phyloP scores from a whole-genome alignment of 179 eudicot species.

The Beta lomatogona region DNA sequence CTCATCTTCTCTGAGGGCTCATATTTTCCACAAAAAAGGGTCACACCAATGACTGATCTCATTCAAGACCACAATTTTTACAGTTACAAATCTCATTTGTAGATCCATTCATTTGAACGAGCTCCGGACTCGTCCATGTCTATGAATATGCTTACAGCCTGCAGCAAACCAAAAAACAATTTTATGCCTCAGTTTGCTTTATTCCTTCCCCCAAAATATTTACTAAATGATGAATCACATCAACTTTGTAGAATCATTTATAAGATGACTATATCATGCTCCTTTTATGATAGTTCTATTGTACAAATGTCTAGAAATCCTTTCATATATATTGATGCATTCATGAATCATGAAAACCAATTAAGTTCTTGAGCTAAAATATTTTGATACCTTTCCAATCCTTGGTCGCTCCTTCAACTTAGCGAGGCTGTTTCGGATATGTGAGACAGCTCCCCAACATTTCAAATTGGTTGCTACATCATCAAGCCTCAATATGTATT shows the following conservation, averaged over 20 bases:
- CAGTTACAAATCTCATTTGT: constrained; percentile 44
- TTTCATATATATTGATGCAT: too few relatives aligned
- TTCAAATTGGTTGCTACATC: constrained; percentile 88
- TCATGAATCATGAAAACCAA: neutral
- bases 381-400: constrained; percentile 81
- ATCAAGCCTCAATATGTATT: constrained; percentile 89
- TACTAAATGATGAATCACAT: neutral
- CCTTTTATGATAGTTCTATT: neutral
- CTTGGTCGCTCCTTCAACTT: constrained; percentile 86
- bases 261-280: neutral
- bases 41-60: neutral
- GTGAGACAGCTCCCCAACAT: constrained; percentile 99
- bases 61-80: neutral
- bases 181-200: neutral
- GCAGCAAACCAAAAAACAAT: constrained; percentile 17
- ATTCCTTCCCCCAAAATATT: neutral
- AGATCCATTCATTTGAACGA: constrained; percentile 96
- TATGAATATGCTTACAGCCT: constrained; percentile 80
- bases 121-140: constrained; percentile 96
- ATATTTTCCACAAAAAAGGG: neutral
- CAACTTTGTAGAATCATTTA: neutral
- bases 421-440: constrained; percentile 76
- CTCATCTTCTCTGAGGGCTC: neutral
- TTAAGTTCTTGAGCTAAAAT: neutral
- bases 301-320: neutral